phyloP scores from a whole-genome alignment of 495 filamentous ascomycete species.

The Echria macrotheca region DNA sequence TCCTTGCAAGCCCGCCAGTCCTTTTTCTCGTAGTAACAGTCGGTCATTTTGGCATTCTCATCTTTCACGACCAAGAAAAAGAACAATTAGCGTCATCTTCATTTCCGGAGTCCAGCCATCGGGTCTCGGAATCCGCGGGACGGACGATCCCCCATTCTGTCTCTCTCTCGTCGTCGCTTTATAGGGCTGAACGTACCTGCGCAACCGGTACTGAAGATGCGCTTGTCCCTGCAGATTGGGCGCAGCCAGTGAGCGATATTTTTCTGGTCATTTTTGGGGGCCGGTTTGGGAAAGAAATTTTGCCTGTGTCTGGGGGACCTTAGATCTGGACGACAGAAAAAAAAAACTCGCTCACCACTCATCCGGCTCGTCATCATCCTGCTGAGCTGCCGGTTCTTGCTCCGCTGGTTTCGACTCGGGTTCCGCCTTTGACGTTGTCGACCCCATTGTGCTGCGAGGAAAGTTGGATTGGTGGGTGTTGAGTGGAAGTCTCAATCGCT shows the following conservation, averaged over 20 bases:
- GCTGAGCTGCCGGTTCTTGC: slow-evolving; percentile 8
- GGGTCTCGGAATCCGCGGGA: no score
- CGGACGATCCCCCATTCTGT: no score
- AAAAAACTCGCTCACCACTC: slow-evolving; percentile 81
- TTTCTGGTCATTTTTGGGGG: no score
- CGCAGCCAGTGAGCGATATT: slow-evolving; percentile 12
- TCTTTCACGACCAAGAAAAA: no score
- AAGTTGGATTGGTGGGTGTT: no score
- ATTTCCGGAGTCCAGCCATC: no score
- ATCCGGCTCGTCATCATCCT: slow-evolving; percentile 84
- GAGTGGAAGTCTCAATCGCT: no score
- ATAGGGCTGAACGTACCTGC: slow-evolving; percentile 53
- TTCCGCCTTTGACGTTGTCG: slow-evolving; percentile 43
- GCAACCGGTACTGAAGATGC: slow-evolving; percentile 95
- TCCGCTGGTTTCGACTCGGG: slow-evolving; percentile 34
- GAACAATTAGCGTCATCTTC: no score
- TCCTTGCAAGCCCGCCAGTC: slow-evolving; percentile 88
- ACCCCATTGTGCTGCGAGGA: slow-evolving; percentile 25
- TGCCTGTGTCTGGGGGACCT: no score
- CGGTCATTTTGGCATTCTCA: slow-evolving; percentile 85
- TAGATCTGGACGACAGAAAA: no score
- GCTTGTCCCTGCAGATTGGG: slow-evolving; percentile 60
- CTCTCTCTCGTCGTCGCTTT: no score
- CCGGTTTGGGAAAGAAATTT: no score
- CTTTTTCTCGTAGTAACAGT: slow-evolving; percentile 94